Evolutionary conservation across 1,139 yeast genomes (phyloP).

Genomic region (Candida frijolesensis): DNA sequence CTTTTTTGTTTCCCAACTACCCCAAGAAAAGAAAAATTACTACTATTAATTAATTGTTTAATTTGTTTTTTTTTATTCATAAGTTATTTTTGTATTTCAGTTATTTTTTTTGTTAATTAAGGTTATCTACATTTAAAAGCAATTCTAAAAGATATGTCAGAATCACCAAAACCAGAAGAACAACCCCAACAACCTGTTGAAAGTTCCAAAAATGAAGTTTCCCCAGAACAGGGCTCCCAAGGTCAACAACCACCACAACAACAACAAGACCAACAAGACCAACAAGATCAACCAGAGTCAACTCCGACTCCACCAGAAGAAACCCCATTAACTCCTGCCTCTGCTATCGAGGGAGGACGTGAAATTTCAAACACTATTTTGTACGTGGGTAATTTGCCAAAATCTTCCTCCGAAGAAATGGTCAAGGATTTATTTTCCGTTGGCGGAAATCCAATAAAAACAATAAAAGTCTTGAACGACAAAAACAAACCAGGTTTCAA

Average conservation of each 20-base stretch:
- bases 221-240: conserved; percentile 3
- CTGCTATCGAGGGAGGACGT: conserved; percentile 80
- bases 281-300: conserved; percentile 8
- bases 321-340: conserved; percentile 46
- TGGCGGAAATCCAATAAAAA: conserved; percentile 55
- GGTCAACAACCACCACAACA: conserved; percentile 10
- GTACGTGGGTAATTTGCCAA: conserved; percentile 76
- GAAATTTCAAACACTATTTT: conserved; percentile 72
- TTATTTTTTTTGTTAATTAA: background rate
- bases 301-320: conserved; percentile 6
- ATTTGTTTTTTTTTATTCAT: background rate
- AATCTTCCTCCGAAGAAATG: conserved; percentile 62
- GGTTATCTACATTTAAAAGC: background rate
- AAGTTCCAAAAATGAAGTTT: background rate
- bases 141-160: background rate
- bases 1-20: background rate
- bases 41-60: background rate
- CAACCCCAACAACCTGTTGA: conserved; percentile 10
- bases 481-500: conserved; percentile 74
- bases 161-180: conserved; percentile 4
- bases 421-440: conserved; percentile 63
- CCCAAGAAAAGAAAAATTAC: background rate
- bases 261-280: conserved; percentile 20
- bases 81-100: background rate
- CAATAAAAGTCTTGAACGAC: conserved; percentile 72